phyloP scores from a whole-genome alignment of 257 asterid species.

The Galeopsis tetrahit region DNA sequence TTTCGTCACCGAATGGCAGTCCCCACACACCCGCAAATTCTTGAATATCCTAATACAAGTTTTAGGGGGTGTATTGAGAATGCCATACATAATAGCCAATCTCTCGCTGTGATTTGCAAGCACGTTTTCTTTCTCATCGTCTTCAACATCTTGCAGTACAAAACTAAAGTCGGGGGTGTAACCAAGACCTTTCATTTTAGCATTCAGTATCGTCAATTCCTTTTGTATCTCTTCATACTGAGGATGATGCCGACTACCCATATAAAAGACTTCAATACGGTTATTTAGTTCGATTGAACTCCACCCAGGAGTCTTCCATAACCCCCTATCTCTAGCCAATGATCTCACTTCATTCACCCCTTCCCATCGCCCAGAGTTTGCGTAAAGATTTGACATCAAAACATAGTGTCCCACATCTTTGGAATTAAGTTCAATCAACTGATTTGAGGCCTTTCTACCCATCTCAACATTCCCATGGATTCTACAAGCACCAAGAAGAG shows the following conservation, averaged over 20 bases:
- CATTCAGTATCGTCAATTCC: conserved; percentile 55
- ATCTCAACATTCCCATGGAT: conserved; percentile 65
- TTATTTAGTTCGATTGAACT: conserved; percentile 60
- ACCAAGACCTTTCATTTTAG: conserved; percentile 65
- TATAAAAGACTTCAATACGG: conserved; percentile 56
- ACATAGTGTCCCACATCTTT: conserved; percentile 76
- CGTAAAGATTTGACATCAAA: conserved; percentile 77
- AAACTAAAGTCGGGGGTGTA: conserved; percentile 72
- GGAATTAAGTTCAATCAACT: conserved; percentile 52
- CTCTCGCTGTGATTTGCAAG: conserved; percentile 79
- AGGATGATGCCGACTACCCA: conserved; percentile 67
- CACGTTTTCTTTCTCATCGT: conserved; percentile 79
- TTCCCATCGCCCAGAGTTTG: conserved; percentile 71
- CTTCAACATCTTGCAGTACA: conserved; percentile 84
- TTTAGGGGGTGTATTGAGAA: conserved; percentile 65
- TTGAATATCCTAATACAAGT: conserved; percentile 56
- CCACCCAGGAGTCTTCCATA: conserved; percentile 79
- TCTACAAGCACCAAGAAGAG: conserved; percentile 76
- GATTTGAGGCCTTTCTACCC: conserved; percentile 59
- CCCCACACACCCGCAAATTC: conserved; percentile 66
- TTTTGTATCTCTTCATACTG: conserved; percentile 55
- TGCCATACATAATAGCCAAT: conserved; percentile 74
- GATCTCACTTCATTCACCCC: conserved; percentile 76
- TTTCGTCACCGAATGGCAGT: conserved; percentile 61
- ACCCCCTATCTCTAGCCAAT: conserved; percentile 59